phyloP scores from a whole-genome alignment of 768 basidiomycete genomes.

The Termitomyces titanicus region DNA sequence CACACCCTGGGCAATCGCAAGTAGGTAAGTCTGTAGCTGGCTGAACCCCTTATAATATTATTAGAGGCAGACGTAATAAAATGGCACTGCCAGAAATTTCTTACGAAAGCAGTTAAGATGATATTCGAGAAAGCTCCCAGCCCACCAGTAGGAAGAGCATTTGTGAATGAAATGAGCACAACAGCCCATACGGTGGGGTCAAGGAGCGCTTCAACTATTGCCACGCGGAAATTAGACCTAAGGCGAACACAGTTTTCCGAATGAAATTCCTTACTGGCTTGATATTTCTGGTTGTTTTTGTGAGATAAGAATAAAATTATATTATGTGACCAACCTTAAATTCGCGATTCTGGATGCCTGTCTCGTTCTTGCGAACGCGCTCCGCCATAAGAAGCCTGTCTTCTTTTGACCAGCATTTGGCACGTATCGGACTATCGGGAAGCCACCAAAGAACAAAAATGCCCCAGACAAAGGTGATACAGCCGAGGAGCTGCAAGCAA shows the following conservation, averaged over 20 bases:
- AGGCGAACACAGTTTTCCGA: neutral
- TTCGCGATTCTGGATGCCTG: constrained; percentile 46
- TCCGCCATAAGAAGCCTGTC: constrained; percentile 47
- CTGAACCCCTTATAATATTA: constrained; percentile 37
- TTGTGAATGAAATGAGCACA: constrained; percentile 43
- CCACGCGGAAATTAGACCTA: neutral
- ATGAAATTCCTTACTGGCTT: constrained; percentile 24
- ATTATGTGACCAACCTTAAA: constrained; percentile 34
- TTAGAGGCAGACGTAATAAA: neutral
- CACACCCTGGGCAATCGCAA: constrained; percentile 42
- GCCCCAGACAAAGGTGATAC: constrained; percentile 45
- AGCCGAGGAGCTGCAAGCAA: constrained; percentile 34
- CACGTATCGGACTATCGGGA: constrained; percentile 45
- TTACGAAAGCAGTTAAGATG: constrained; percentile 42
- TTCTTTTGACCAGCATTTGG: constrained; percentile 43
- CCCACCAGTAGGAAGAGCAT: constrained; percentile 44
- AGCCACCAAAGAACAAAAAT: constrained; percentile 46
- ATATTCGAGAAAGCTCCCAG: constrained; percentile 52
- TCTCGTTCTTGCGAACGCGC: constrained; percentile 48
- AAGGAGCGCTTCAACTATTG: constrained; percentile 36
- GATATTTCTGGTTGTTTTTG: constrained; percentile 27
- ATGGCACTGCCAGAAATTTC: constrained; percentile 1
- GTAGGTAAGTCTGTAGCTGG: constrained; percentile 45
- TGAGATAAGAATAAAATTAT: too few species aligned
- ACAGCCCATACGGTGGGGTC: constrained; percentile 47